Base-by-base conservation (phyloP, 2,329 filamentous ascomycete genomes). In the Tolypocladium paradoxum region DNA sequence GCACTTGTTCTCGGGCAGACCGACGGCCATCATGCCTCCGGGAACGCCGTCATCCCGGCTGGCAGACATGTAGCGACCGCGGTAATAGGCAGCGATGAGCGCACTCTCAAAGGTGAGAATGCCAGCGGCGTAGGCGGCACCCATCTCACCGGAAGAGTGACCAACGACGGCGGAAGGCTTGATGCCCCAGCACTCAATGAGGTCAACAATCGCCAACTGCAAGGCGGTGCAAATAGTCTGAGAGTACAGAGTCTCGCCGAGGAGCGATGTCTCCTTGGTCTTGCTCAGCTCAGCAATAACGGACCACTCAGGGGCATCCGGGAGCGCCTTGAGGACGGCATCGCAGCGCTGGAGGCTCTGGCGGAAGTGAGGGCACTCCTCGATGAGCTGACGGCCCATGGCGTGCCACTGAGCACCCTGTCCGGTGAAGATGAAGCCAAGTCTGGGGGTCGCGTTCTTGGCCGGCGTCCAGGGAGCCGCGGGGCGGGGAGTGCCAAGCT, bases 111-210 rank as follows among this genome's bases (percentile, higher is more conserved):
- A 60, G 5, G 61, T 61, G 0, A 75, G 49, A 2, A 64, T 60
- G 2, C 69, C 71, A 2, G 68, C 61, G 2, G 70, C 64, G 53
- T 71, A 74, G 0, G 73, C 73, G 22, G 72, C 72, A 2, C 57
- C 70, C 47, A 75, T 74, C 54, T 76, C 73, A 11, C 73, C 73
- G 18, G 65, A 69, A 0, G 71, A 74, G 55, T 76, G 73, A 3
- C 73, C 71, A 4, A 65, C 62, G 1, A 73, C 69, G 11, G 63
- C 67, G 0, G 54, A 27, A 1, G 72, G 68, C n/a, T 46, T 54
- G 33, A 76, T 65, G 1, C 63, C 64, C 65, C 70, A 72, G 2
- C 55, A 54, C 6, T 50, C 48, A 1, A 75, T 54, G 3, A 75
- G 54, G 8, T 70, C 63, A 3, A 70, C 62, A 2, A 75, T 53